These are phyloP conservation scores for Talaromyces thailandensis DNA, from an alignment of 495 filamentous ascomycete genomes.

Conservation along the genomic window DNA sequence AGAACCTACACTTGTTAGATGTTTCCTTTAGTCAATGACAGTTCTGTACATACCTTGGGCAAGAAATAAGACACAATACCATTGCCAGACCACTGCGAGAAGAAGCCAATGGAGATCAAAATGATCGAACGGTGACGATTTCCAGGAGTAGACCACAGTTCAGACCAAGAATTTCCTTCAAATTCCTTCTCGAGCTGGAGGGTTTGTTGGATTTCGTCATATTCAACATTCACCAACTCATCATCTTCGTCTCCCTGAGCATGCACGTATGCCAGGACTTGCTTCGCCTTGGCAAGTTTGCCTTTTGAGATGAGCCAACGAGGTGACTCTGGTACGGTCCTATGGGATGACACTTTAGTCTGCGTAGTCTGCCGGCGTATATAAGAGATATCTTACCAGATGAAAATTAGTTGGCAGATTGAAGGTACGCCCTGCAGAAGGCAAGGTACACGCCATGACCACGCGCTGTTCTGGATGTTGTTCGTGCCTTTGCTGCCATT, in stretches of 20 bases:
- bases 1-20: slow-evolving; percentile 33
- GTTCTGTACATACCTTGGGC: slow-evolving; percentile 18
- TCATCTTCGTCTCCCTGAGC: slow-evolving; percentile 14
- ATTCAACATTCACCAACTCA: slow-evolving; percentile 15
- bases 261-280: slow-evolving; percentile 22
- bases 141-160: slow-evolving; percentile 56
- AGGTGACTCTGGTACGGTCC: slow-evolving; percentile 38
- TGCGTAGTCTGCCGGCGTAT: neutral
- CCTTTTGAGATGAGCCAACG: slow-evolving; percentile 29
- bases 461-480: slow-evolving; percentile 26
- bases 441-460: slow-evolving; percentile 41
- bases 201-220: slow-evolving; percentile 17
- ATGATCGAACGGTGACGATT: slow-evolving; percentile 53
- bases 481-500: slow-evolving; percentile 17
- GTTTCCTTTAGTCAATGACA: slow-evolving; percentile 8
- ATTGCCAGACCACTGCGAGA: slow-evolving; percentile 36
- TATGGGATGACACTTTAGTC: neutral
- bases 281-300: slow-evolving; percentile 21
- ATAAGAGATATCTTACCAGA: slow-evolving; percentile 23
- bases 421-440: slow-evolving; percentile 40
- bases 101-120: slow-evolving; percentile 51
- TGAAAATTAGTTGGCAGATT: slow-evolving; percentile 33
- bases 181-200: slow-evolving; percentile 20
- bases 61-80: slow-evolving; percentile 33
- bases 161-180: slow-evolving; percentile 23